Conservation (phyloP, 23 red algal species). For the Gracilaria gracilis region DNA sequence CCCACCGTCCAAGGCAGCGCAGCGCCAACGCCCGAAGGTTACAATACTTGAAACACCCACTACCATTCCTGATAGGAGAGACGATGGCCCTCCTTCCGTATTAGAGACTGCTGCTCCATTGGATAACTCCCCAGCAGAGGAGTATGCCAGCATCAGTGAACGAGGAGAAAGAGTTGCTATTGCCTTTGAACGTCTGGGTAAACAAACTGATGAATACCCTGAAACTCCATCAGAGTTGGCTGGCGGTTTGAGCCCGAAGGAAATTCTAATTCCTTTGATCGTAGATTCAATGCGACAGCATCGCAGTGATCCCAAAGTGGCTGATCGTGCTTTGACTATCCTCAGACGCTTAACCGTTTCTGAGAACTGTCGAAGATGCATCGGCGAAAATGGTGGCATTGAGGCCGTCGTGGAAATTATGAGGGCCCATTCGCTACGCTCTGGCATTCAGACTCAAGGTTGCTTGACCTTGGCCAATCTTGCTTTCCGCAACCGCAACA, state of each 20-base stretch:
- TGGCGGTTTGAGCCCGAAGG: constrained; percentile 47
- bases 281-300: constrained; percentile 67
- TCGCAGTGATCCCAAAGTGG: constrained; percentile 62
- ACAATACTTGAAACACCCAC: neutral
- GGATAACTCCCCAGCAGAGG: constrained; percentile 42
- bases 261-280: constrained; percentile 67
- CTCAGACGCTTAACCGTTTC: constrained; percentile 50
- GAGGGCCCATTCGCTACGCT: constrained; percentile 41
- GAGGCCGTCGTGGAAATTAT: constrained; percentile 66
- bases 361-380: constrained; percentile 45
- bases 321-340: constrained; percentile 63
- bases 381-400: constrained; percentile 55
- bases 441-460: constrained; percentile 72
- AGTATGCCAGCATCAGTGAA: constrained; percentile 39
- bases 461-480: constrained; percentile 74
- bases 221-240: constrained; percentile 22
- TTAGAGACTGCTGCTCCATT: constrained; percentile 5
- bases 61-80: neutral
- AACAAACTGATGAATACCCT: constrained; percentile 28
- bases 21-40: constrained; percentile 8
- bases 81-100: constrained; percentile 4
- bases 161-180: constrained; percentile 37
- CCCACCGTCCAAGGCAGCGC: constrained; percentile 7
- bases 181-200: constrained; percentile 52
- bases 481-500: constrained; percentile 47